A percentile compares a stretch with the other conserved stretches of the same genome.
These are phyloP conservation scores for Backusella sp. DNA, from an alignment of 192 early-diverging fungal genomes.

Conservation along the genomic window DNA sequence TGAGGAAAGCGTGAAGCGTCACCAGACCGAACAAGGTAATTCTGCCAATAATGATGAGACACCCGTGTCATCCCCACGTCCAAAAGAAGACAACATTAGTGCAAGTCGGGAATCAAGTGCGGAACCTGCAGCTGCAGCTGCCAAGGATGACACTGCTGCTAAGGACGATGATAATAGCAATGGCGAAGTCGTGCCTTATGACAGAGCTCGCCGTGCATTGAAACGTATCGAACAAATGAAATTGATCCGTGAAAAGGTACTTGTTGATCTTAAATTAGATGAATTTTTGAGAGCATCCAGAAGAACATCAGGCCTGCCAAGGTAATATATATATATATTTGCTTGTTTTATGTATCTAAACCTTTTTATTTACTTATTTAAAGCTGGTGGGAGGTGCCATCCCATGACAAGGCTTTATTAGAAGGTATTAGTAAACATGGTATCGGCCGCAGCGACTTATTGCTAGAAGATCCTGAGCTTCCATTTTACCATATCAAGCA, in stretches of 20 bases:
- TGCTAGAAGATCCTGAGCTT: conserved; percentile 56
- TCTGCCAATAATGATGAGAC: not conserved
- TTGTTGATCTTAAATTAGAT: conserved; percentile 54
- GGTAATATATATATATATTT: no score
- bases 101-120: conserved; percentile 35
- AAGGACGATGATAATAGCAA: conserved; percentile 38
- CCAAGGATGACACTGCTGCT: conserved; percentile 35
- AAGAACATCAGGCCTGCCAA: conserved; percentile 50
- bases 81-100: not conserved
- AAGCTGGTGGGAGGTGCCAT: conserved; percentile 70
- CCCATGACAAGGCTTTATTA: conserved; percentile 66
- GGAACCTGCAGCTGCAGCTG: conserved; percentile 22
- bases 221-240: conserved; percentile 71
- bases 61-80: not conserved
- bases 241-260: conserved; percentile 58
- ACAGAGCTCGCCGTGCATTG: conserved; percentile 65
- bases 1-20: conserved; percentile 52
- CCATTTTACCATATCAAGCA: conserved; percentile 48
- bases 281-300: conserved; percentile 41
- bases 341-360: not conserved
- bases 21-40: conserved; percentile 5
- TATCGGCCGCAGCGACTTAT: conserved; percentile 61
- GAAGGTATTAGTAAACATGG: conserved; percentile 71
- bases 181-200: conserved; percentile 58
- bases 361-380: not conserved